phyloP scores from a whole-genome alignment of 805 yeast species.

The Cyberlindnera samutprakarnensis region DNA sequence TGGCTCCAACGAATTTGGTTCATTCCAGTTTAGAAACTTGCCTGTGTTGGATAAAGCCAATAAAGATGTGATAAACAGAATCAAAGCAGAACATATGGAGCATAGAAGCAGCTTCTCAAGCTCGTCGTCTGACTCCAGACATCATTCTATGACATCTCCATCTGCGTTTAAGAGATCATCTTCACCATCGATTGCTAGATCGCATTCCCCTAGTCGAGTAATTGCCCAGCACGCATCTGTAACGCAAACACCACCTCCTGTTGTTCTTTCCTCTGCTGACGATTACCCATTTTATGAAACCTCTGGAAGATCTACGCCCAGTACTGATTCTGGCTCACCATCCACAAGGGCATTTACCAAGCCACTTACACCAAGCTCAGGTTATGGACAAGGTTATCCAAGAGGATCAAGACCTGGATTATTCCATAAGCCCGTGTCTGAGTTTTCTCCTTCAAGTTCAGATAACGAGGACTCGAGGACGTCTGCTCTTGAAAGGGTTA shows the following conservation, averaged over 20 bases:
- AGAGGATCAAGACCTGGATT: constrained; percentile 14
- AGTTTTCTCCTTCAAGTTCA: constrained; percentile 47
- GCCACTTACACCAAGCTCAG: constrained; percentile 17
- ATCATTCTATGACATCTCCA: constrained; percentile 24
- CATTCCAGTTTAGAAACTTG: constrained; percentile 82
- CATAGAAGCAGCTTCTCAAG: constrained; percentile 31
- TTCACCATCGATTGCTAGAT: constrained; percentile 29
- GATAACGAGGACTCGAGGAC: constrained; percentile 55
- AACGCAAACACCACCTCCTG: constrained; percentile 15
- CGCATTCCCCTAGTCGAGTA: constrained; percentile 1
- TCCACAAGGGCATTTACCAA: constrained; percentile 13
- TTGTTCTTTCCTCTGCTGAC: constrained; percentile 28
- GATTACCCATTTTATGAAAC: constrained; percentile 16
- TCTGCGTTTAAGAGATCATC: constrained; percentile 39
- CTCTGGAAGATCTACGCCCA: constrained; percentile 28
- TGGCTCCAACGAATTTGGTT: constrained; percentile 69
- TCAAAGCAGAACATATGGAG: constrained; percentile 70
- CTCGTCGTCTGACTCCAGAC: constrained; percentile 30
- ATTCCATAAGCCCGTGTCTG: constrained; percentile 23
- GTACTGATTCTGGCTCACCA: constrained; percentile 25
- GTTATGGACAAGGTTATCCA: constrained; percentile 7
- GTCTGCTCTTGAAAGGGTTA: constrained; percentile 44
- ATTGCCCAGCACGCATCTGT: constrained; percentile 1
- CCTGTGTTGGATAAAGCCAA: constrained; percentile 90
- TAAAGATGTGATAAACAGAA: constrained; percentile 81